A percentile compares a stretch with the other conserved stretches of the same genome.
Conservation (phyloP, 2,329 filamentous ascomycete species). For the Exophiala sp. region DNA sequence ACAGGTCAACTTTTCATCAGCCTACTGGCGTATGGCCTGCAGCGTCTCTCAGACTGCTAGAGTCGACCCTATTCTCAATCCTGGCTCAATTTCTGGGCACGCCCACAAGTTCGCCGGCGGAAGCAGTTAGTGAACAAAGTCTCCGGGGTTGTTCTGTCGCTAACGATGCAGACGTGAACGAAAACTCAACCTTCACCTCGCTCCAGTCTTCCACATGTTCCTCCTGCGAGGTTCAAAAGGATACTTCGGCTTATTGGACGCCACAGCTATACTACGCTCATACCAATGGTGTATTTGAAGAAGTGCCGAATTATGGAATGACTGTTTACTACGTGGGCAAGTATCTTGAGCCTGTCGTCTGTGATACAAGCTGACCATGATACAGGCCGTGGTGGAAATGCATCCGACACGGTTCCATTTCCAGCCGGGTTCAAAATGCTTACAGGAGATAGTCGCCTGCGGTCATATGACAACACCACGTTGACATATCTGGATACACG, state of each 20-base stretch:
- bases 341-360: constrained; percentile 10
- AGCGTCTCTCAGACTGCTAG: constrained; percentile 57
- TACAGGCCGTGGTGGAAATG: constrained; percentile 35
- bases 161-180: constrained; percentile 55
- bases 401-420: constrained; percentile 63
- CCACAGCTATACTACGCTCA: constrained; percentile 73
- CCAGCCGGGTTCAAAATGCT: constrained; percentile 75
- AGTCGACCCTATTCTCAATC: constrained; percentile 64
- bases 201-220: constrained; percentile 66
- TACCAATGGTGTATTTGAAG: constrained; percentile 47
- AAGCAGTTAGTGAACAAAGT: constrained; percentile 53
- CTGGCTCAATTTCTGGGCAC: constrained; percentile 56
- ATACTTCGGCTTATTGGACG: constrained; percentile 85
- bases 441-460: constrained; percentile 64
- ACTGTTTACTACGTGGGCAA: constrained; percentile 29
- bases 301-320: constrained; percentile 46
- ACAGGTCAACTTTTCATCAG: constrained; percentile 33
- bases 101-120: constrained; percentile 71
- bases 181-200: constrained; percentile 50
- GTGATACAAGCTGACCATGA: constrained; percentile 32
- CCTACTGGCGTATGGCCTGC: constrained; percentile 89
- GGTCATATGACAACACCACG: constrained; percentile 25
- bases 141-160: background rate
- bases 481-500: constrained; percentile 41
- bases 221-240: constrained; percentile 74